These are phyloP conservation scores for Xylaria telfairii DNA, from an alignment of 495 filamentous ascomycete species.

Conservation along the genomic window DNA sequence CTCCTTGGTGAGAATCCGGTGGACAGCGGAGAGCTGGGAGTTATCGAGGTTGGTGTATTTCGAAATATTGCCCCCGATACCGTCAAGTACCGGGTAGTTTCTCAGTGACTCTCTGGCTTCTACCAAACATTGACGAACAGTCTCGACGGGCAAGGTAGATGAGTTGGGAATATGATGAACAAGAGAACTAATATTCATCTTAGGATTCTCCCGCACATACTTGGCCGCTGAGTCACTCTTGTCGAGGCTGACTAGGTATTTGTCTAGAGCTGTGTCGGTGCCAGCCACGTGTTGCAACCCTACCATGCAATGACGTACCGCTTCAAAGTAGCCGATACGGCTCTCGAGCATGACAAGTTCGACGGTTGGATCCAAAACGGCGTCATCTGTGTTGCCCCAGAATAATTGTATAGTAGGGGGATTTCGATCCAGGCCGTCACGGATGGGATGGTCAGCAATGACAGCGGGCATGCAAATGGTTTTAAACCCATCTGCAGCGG, in stretches of 20 bases:
- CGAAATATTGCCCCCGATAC: slow-evolving; percentile 44
- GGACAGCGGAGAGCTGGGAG: slow-evolving; percentile 72
- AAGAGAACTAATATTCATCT: slow-evolving; percentile 45
- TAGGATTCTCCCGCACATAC: slow-evolving; percentile 39
- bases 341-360: slow-evolving; percentile 83
- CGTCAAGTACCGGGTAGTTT: slow-evolving; percentile 40
- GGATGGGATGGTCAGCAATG: slow-evolving; percentile 72
- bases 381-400: slow-evolving; percentile 66
- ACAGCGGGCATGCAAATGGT: slow-evolving; percentile 72
- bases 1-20: slow-evolving; percentile 72
- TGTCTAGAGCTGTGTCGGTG: slow-evolving; percentile 50
- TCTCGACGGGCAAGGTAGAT: slow-evolving; percentile 34
- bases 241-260: slow-evolving; percentile 52
- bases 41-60: slow-evolving; percentile 63
- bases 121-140: slow-evolving; percentile 55
- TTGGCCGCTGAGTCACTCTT: slow-evolving; percentile 40
- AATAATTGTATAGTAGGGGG: slow-evolving; percentile 80
- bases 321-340: slow-evolving; percentile 74
- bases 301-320: slow-evolving; percentile 70
- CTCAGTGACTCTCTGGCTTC: slow-evolving; percentile 32
- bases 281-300: slow-evolving; percentile 74
- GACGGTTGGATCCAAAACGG: slow-evolving; percentile 68
- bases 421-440: slow-evolving; percentile 61
- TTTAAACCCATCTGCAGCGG: slow-evolving; percentile 66
- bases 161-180: slow-evolving; percentile 39